These are phyloP conservation scores for Globisporangium orthogonon DNA, from an alignment of 352 stramenopile species.

Conservation along the genomic window DNA sequence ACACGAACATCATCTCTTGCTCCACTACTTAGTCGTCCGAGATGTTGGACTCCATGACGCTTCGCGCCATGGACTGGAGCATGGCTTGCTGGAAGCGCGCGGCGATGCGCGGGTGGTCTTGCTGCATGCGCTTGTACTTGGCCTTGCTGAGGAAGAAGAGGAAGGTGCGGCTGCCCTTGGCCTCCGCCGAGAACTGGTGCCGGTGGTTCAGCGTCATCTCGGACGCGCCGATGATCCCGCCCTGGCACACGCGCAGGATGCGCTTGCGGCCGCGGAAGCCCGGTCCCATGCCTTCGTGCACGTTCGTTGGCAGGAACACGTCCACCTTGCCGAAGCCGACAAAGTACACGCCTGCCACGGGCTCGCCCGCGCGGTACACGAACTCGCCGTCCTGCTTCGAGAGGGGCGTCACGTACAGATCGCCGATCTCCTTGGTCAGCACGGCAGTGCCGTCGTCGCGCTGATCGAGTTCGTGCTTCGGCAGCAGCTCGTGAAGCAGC, in stretches of 20 bases:
- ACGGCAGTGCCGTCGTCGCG: conserved; percentile 12
- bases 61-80: conserved; percentile 79
- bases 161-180: conserved; percentile 43
- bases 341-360: conserved; percentile 72
- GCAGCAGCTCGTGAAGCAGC: conserved; percentile 65
- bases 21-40: conserved; percentile 47
- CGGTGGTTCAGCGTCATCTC: conserved; percentile 79
- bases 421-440: conserved; percentile 56
- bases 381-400: conserved; percentile 57
- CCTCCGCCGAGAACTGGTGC: conserved; percentile 78
- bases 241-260: conserved; percentile 76
- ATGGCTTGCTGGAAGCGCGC: conserved; percentile 81
- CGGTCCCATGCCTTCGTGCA: conserved; percentile 71
- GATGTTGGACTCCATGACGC: conserved; percentile 81
- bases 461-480: conserved; percentile 14
- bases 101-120: conserved; percentile 53
- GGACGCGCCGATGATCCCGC: conserved; percentile 68
- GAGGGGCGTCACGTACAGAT: conserved; percentile 60
- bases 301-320: conserved; percentile 76
- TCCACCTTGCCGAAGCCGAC: conserved; percentile 82
- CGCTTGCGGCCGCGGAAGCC: conserved; percentile 75
- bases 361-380: conserved; percentile 56
- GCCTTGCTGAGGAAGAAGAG: conserved; percentile 79
- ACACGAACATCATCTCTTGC: not conserved
- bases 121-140: conserved; percentile 68